A percentile compares a stretch with the other conserved stretches of the same genome.
These are phyloP conservation scores for Lactifluus hygrophoroides DNA, from an alignment of 768 basidiomycete species.

Conservation along the genomic window DNA sequence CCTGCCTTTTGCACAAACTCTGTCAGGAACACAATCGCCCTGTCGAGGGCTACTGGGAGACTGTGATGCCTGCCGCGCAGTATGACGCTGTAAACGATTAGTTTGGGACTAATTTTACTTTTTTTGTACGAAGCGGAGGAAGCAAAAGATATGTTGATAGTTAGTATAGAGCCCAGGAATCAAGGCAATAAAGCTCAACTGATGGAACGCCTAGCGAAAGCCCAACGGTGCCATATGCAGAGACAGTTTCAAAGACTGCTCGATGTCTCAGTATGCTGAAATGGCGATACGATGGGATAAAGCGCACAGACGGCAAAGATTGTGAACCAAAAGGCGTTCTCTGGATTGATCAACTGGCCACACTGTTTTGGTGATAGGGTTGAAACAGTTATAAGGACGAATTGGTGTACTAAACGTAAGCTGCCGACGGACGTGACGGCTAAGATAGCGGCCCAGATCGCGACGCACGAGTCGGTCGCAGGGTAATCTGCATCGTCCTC, in stretches of 20 bases:
- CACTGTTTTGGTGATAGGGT: constrained; percentile 16
- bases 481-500: constrained; percentile 20
- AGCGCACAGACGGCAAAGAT: constrained; percentile 32
- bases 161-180: too few relatives aligned
- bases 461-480: constrained; percentile 28
- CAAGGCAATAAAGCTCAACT: constrained; percentile 23
- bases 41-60: constrained; percentile 57
- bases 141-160: constrained; percentile 35
- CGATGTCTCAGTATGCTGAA: constrained; percentile 20
- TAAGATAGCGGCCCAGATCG: constrained; percentile 33
- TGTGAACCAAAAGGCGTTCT: constrained; percentile 30
- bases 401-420: constrained; percentile 37
- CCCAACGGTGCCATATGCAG: constrained; percentile 31
- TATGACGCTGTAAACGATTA: constrained; percentile 69
- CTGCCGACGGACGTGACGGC: too few relatives aligned
- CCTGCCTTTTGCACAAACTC: constrained; percentile 9
- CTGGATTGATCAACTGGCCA: constrained; percentile 25
- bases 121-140: neutral
- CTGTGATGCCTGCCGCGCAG: constrained; percentile 62
- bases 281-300: constrained; percentile 20
- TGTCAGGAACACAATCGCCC: constrained; percentile 30
- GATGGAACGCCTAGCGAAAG: constrained; percentile 37
- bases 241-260: constrained; percentile 16
- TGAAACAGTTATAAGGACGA: neutral
- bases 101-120: constrained; percentile 40